Percentiles rank a stretch among this genome's conserved stretches.
Evolutionary conservation across 2,329 filamentous ascomycete species (phyloP).

Genomic region (Trichoderma sp.): DNA sequence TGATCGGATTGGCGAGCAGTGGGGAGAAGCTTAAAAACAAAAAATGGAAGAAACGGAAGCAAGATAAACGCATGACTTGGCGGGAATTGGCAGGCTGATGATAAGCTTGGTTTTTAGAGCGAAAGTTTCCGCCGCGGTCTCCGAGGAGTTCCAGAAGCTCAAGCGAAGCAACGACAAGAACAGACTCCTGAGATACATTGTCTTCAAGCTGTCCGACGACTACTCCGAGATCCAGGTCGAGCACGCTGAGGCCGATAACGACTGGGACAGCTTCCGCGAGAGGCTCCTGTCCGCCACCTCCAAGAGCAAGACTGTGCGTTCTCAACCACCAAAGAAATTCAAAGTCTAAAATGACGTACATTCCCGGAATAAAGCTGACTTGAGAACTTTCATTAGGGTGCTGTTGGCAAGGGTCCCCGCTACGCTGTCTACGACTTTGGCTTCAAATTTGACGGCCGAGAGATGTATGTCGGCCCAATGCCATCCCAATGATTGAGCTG

Average conservation of each 20-base stretch:
- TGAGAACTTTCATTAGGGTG: constrained; percentile 43
- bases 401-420: constrained; percentile 65
- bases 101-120: constrained; percentile 1
- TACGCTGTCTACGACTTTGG: constrained; percentile 85
- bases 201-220: constrained; percentile 84
- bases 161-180: constrained; percentile 20
- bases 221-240: constrained; percentile 80
- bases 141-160: constrained; percentile 53
- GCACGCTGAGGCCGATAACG: constrained; percentile 62
- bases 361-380: background rate
- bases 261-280: constrained; percentile 73
- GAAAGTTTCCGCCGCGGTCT: constrained; percentile 40
- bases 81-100: constrained; percentile 3
- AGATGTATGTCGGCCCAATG: constrained; percentile 52
- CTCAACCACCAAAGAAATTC: background rate
- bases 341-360: background rate
- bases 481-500: background rate
- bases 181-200: constrained; percentile 67
- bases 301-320: constrained; percentile 65
- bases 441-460: constrained; percentile 71
- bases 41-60: background rate
- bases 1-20: background rate
- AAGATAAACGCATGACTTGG: background rate
- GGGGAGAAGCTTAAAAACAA: background rate
- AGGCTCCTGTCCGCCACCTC: constrained; percentile 71